Base-by-base conservation (phyloP, 1,284 basidiomycete genomes). In the Peniophora sp. region DNA sequence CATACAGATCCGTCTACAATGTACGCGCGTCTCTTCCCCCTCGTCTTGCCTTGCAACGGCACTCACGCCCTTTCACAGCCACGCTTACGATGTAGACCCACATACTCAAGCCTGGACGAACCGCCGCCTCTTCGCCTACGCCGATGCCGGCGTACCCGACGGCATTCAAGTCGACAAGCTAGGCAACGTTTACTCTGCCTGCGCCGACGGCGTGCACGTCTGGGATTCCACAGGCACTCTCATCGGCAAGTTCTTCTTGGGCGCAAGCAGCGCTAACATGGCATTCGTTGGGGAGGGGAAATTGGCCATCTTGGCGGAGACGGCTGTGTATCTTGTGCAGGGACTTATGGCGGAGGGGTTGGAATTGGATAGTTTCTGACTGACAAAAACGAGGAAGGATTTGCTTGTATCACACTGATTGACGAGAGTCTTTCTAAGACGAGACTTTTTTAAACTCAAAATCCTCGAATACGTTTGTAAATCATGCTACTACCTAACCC, bases 191-290 rank as follows among this genome's bases (percentile, higher is more conserved):
- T 89, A 86, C 59, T 70, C 79, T 16, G 83, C 83, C 2, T 77
- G 74, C 53, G 83, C 79, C 3, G 89, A 92, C 57, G 89, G 89
- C 43, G 79, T 86, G 1, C 78, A 87, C 59, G 83, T 90, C 2
- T 89, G 81, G 77, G 78, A 80, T 59, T 59, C 74, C 0, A 59
- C 73, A 14, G 87, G 87, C 2, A 75, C 70, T 2, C 69, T 90
- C 2, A 67, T 91, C 10, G 87, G 88, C 41, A 91, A 90, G 65
- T 82, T 91, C 62, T 89, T 83, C 67, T 54, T 83, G 0, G 81
- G 79, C 16, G 70, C 64, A 2, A 71, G 70, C 0, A 72, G 76
- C 3, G 77, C 86, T 23, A 85, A 90, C 61, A 70, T 84, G 68
- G 75, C 79, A 11, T 90, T 90, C 60, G 83, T 83, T 0, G 78